Base-by-base conservation (phyloP, 2,329 filamentous ascomycete species). In the Penicillium capsulatum region DNA sequence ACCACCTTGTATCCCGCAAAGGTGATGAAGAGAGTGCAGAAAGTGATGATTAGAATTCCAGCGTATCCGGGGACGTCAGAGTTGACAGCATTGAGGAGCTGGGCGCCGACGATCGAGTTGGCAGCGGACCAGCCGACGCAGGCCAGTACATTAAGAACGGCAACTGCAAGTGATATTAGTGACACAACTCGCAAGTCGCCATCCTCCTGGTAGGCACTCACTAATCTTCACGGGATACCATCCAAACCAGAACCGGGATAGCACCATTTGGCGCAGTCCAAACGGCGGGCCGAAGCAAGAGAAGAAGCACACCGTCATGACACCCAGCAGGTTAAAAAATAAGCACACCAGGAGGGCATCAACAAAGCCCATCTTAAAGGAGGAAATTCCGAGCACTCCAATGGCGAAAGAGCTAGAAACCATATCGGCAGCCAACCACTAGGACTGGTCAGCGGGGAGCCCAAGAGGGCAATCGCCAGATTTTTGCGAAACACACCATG, bases 381-480 rank as follows among this genome's bases (percentile, higher is more conserved):
- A 65, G 7, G 80, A 75, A n/a, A 80, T 73, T 1, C 77, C 81
- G 4, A 85, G 75, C 13, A 84, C 77, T 31, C 84, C 86, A 40
- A 89, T 82, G 34, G 86, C 84, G 55, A 89, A 87, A 10, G 82
- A 81, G 16, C 80, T 83, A 33, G 87, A 80, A 37, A 85, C 82
- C 80, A 89, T 80, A 65, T 89, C 89, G 55, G 83, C 83, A 1
- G 83, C 82, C 31, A 86, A 70, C 84, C 84, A 89, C 80, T 84
- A 48, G 27, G 34, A 40, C 29, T 45, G 48, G 55, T 60, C 47
- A 56, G 54, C 54, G 45, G 36, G 47, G 48, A 44, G 41, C 42
- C 41, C 34, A n/a, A n/a, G 31, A 10, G 36, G 33, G 44, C 20
- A 33, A 27, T 15, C 29, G 43, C 38, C 31, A 32, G 34, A 32